These are phyloP conservation scores for Calendula officinalis DNA, from an alignment of 129 eudicot species.

Conservation along the genomic window DNA sequence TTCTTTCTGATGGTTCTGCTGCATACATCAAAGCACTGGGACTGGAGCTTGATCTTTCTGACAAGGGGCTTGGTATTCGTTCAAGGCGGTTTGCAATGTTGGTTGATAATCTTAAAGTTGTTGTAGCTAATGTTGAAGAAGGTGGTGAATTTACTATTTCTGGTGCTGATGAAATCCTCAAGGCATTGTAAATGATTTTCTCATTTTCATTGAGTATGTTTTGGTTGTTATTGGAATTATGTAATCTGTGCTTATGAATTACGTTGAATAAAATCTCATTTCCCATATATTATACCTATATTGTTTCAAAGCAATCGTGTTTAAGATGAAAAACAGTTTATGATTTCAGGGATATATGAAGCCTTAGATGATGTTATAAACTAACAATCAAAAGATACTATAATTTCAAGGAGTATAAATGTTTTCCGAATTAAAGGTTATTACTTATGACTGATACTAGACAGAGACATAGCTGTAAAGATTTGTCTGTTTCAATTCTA, in stretches of 20 bases:
- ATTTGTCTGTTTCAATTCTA: too few species aligned
- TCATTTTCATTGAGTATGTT: not conserved
- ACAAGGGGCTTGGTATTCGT: constrained; percentile 71
- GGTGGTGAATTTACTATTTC: constrained; percentile 91
- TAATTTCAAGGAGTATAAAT: too few species aligned
- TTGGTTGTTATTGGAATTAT: not conserved
- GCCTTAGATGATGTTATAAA: too few species aligned
- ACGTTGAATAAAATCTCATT: too few species aligned
- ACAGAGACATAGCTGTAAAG: too few species aligned
- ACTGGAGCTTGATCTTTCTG: constrained; percentile 76
- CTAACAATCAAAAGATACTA: too few species aligned
- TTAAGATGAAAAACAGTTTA: too few species aligned
- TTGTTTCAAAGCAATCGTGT: too few species aligned
- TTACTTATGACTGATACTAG: too few species aligned
- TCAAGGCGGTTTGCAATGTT: constrained; percentile 73
- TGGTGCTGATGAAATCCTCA: constrained; percentile 69
- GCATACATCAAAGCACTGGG: constrained; percentile 76
- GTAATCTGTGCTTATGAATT: not conserved
- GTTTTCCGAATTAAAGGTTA: too few species aligned
- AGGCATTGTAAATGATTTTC: constrained; percentile 40
- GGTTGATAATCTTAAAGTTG: constrained; percentile 76
- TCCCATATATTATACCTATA: too few species aligned
- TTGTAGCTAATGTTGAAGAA: constrained; percentile 63
- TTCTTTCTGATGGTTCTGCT: constrained; percentile 79
- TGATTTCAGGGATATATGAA: too few species aligned